phyloP scores from a whole-genome alignment of 2,329 filamentous ascomycete genomes.

The Cordyceps cicadae region DNA sequence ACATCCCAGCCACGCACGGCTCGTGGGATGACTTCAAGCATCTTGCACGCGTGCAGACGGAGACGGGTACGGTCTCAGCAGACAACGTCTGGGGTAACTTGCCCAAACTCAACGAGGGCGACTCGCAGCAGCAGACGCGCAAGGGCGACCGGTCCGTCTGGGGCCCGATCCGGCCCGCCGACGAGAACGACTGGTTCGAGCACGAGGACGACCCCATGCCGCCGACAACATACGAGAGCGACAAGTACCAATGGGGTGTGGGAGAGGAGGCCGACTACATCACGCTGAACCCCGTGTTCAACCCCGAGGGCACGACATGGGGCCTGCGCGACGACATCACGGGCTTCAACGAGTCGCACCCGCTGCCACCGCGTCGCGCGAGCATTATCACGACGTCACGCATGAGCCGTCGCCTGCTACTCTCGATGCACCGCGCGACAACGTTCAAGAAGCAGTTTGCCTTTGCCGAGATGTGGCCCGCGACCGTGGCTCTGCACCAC shows the following conservation, averaged over 20 bases:
- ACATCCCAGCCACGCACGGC: constrained; percentile 67
- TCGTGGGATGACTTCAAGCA: constrained; percentile 69
- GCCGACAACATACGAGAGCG: constrained; percentile 62
- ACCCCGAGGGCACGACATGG: constrained; percentile 84
- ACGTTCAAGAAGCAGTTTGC: constrained; percentile 77
- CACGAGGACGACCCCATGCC: constrained; percentile 65
- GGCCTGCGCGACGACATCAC: constrained; percentile 74
- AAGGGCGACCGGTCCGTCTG: constrained; percentile 60
- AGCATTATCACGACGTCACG: constrained; percentile 84
- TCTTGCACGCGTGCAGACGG: constrained; percentile 67
- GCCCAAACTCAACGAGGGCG: constrained; percentile 33
- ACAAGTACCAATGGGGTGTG: constrained; percentile 79
- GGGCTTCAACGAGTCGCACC: constrained; percentile 62
- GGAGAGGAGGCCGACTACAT: constrained; percentile 88
- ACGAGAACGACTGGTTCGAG: constrained; percentile 64
- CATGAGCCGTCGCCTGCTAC: constrained; percentile 70
- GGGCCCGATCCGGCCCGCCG: constrained; percentile 68
- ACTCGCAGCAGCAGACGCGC: constrained; percentile 26
- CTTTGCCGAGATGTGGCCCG: constrained; percentile 95
- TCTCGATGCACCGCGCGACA: constrained; percentile 87
- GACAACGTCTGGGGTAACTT: constrained; percentile 59
- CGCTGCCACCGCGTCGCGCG: constrained; percentile 59
- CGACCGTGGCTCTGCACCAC: constrained; percentile 79
- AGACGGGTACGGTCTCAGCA: constrained; percentile 56
- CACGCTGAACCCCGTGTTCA: constrained; percentile 82